Evolutionary conservation across 345 rosid genomes (phyloP).

Genomic region (Hypericum androsaemum): DNA sequence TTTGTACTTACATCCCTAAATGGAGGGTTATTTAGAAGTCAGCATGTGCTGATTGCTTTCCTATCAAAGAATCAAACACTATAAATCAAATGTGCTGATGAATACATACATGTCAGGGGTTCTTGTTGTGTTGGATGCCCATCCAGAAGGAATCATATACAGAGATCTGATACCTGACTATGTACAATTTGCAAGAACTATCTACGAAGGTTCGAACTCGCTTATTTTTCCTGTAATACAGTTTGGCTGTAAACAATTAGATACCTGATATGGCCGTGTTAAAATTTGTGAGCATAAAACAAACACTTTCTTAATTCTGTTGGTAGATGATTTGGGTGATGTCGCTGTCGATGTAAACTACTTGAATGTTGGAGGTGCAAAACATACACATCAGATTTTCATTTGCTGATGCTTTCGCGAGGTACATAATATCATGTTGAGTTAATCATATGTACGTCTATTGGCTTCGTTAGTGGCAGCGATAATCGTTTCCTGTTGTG

Average conservation of each 20-base stretch:
- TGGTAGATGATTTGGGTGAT: constrained; percentile 55
- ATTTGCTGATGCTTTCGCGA: constrained; percentile 33
- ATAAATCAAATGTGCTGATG: no score
- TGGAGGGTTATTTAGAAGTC: no score
- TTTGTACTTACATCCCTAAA: no score
- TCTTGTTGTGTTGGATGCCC: constrained; percentile 71
- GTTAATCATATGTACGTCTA: no score
- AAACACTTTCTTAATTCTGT: background rate
- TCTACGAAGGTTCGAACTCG: constrained; percentile 65
- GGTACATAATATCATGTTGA: no score
- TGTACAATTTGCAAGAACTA: constrained; percentile 56
- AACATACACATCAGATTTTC: constrained; percentile 46
- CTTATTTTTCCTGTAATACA: constrained; percentile 1
- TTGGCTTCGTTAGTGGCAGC: no score
- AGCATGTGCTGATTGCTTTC: no score
- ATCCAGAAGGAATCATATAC: constrained; percentile 68
- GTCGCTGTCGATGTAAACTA: constrained; percentile 59
- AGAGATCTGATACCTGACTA: constrained; percentile 76
- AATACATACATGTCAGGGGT: background rate
- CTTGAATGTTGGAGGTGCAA: constrained; percentile 45
- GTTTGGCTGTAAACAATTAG: background rate
- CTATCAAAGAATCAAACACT: no score
- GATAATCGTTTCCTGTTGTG: no score
- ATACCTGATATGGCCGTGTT: no score
- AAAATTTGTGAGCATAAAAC: no score